phyloP scores from a whole-genome alignment of 345 rosid species.

The Anastatica hierochuntica region DNA sequence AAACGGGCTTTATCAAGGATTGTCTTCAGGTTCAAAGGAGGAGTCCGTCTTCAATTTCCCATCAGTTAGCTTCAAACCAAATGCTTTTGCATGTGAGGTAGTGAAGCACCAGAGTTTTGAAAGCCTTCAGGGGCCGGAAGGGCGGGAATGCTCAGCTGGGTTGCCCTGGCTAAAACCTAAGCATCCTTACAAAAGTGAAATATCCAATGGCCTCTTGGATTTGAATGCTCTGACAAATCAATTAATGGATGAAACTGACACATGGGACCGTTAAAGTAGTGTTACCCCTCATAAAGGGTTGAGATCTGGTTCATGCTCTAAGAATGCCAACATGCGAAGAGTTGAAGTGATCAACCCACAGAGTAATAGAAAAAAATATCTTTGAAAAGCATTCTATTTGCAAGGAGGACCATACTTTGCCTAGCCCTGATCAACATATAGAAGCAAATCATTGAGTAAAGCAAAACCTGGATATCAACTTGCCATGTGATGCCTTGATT shows the following conservation, averaged over 20 bases:
- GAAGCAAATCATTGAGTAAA: slow-evolving; percentile 16
- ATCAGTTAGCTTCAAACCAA: slow-evolving; percentile 8
- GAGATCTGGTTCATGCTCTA: too few species aligned
- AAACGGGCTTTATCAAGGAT: slow-evolving; percentile 47
- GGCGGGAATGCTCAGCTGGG: slow-evolving; percentile 26
- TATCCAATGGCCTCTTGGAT: slow-evolving; percentile 25
- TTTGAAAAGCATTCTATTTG: too few species aligned
- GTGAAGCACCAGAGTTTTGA: slow-evolving; percentile 12
- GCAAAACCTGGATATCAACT: slow-evolving; percentile 57
- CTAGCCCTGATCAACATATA: neutral
- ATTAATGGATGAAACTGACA: slow-evolving; percentile 9
- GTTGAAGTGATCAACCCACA: slow-evolving; percentile 1
- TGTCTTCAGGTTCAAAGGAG: slow-evolving; percentile 43
- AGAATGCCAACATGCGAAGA: slow-evolving; percentile 29
- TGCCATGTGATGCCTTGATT: slow-evolving; percentile 58
- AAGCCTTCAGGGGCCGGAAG: slow-evolving; percentile 30
- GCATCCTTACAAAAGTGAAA: slow-evolving; percentile 20
- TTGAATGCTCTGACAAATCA: too few species aligned
- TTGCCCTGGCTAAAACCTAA: slow-evolving; percentile 40
- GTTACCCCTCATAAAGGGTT: slow-evolving; percentile 21
- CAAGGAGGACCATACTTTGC: too few species aligned
- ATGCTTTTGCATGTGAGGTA: slow-evolving; percentile 21
- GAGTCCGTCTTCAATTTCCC: slow-evolving; percentile 18
- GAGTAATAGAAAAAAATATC: too few species aligned
- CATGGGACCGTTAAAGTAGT: neutral